Percentiles rank a stretch among this genome's conserved stretches.
Conservation (phyloP, 768 basidiomycete genomes). For the Termitomyces sp. region DNA sequence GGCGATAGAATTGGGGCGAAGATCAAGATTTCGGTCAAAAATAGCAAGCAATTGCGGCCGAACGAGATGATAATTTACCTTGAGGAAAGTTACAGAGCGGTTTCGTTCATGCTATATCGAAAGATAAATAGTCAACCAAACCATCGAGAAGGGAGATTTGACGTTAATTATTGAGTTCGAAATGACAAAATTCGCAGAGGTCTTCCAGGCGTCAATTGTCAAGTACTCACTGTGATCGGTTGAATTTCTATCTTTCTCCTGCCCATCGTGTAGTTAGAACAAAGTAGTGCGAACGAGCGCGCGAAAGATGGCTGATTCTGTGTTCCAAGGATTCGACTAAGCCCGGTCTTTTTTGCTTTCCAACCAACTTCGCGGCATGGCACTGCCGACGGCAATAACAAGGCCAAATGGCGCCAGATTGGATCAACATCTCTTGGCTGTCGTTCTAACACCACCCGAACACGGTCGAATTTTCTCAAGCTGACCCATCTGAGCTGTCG, state of each 20-base stretch:
- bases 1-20: conserved; percentile 26
- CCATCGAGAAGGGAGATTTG: neutral
- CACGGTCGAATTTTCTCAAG: conserved; percentile 9
- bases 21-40: conserved; percentile 51
- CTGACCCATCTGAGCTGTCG: conserved; percentile 9
- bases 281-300: conserved; percentile 1
- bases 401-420: conserved; percentile 12
- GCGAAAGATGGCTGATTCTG: conserved; percentile 9
- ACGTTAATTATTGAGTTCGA: conserved; percentile 17
- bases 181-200: neutral
- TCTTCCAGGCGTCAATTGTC: neutral
- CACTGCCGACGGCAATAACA: conserved; percentile 10
- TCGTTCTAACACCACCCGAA: conserved; percentile 1
- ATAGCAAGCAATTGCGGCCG: conserved; percentile 43
- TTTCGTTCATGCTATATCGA: conserved; percentile 82
- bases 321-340: conserved; percentile 2
- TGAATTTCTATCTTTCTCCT: conserved; percentile 81
- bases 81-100: conserved; percentile 87
- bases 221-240: conserved; percentile 61
- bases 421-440: conserved; percentile 6
- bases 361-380: conserved; percentile 10
- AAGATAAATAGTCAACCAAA: conserved; percentile 10
- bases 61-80: conserved; percentile 42
- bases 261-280: conserved; percentile 39
- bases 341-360: conserved; percentile 7